Evolutionary conservation across 2,329 filamentous ascomycete species (phyloP), one percentile per base, ranked within the genome.

Genomic region (Emmonsiellopsis sp.): DNA sequence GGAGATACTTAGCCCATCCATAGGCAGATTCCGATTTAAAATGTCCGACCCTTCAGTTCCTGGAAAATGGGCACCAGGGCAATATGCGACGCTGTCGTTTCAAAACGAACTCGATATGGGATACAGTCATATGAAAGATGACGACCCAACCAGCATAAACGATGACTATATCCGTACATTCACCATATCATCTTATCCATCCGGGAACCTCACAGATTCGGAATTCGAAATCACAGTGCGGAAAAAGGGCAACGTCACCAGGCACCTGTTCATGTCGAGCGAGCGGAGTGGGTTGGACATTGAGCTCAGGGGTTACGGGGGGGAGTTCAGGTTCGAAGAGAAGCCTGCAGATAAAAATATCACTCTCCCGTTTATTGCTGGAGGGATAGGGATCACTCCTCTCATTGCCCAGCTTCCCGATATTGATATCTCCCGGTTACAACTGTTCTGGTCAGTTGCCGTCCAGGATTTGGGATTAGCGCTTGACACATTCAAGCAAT

Each of bases 91-190:
- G 1, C 69, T 95, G 2, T 83, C 87, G 56, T 90, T 94, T 62
- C 74, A 77, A 10, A 67, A 75, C 0, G 83, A 91, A 61, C 72
- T 95, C 1, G 82, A 86, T 58, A 67, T 76, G 9, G 89, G 89
- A 0, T 95, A 89, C 67, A 81, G 78, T 48, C 90, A 95, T 65
- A 95, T 95, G 89, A 76, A 83, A 2, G 84, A 94, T 58, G 82
- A 86, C 54, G 88, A 94, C 59, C 89, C 89, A 5, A 78, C 78
- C 58, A 87, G 83, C 60, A 67, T 95, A 13, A 95, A 95, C 61
- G 89, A 95, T 64, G 89, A 95, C 65, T 91, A 82, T 57, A 75
- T 93, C 4, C 76, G 89, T 31, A 94, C 89, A 0, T 95, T 95
- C 63, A 95, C 89, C 1, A 78, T 95, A 0, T 87, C 85, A 1